These are phyloP conservation scores for Aureobasidium leucospermi DNA, from an alignment of 2,329 filamentous ascomycete genomes.

Conservation along the genomic window DNA sequence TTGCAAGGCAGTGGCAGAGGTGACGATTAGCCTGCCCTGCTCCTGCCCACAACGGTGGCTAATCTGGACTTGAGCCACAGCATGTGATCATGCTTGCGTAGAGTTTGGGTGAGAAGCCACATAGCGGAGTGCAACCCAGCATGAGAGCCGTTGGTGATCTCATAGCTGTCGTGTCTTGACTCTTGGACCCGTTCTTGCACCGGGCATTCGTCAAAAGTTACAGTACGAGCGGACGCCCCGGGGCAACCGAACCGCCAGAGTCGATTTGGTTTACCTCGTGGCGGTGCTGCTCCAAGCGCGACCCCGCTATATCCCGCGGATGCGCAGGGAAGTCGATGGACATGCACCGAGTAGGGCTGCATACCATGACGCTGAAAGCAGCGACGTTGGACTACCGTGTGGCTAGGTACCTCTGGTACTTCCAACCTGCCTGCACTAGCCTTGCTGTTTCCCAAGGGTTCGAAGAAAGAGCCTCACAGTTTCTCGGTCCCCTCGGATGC, in stretches of 20 bases:
- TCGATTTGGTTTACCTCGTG: conserved; percentile 7
- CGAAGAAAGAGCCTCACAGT: background rate
- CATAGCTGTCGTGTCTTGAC: conserved; percentile 6
- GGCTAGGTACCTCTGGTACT: background rate
- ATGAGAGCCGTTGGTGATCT: background rate
- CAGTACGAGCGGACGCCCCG: background rate
- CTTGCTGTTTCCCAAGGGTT: background rate
- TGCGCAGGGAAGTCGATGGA: background rate
- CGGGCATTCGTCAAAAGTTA: background rate
- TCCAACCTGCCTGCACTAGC: background rate
- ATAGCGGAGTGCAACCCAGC: background rate
- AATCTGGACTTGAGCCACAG: conserved; percentile 3
- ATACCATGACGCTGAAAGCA: conserved; percentile 4
- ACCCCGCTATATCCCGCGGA: conserved; percentile 8
- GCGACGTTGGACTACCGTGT: background rate
- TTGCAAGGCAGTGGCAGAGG: conserved; percentile 2
- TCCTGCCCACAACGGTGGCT: conserved; percentile 4
- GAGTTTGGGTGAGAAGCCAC: background rate
- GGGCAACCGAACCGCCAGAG: background rate
- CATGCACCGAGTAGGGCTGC: background rate
- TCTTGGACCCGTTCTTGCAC: background rate
- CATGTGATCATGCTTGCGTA: conserved; percentile 10
- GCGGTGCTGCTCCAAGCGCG: background rate
- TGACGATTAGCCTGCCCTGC: conserved; percentile 8
- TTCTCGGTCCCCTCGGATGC: background rate